Conservation (phyloP, 345 rosid genomes). For the Jatropha curcas region DNA sequence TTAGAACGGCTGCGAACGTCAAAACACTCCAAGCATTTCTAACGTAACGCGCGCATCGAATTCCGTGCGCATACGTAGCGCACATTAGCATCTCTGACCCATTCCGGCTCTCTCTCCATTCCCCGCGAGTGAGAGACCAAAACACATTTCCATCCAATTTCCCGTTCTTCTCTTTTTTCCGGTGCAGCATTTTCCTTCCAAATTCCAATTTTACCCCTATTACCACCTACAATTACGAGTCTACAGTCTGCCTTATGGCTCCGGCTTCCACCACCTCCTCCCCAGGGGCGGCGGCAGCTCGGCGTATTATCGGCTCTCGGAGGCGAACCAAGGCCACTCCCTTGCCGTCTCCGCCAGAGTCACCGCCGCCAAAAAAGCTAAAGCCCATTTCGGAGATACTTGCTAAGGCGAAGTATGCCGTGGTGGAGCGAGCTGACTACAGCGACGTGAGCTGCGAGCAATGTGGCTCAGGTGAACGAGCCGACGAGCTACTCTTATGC, state of each 20-base stretch:
- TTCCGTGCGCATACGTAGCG: slow-evolving; percentile 45
- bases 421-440: slow-evolving; percentile 48
- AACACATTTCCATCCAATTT: neutral
- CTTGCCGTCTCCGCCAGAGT: slow-evolving; percentile 38
- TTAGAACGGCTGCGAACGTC: slow-evolving; percentile 1
- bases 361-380: slow-evolving; percentile 54
- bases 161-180: neutral
- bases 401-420: slow-evolving; percentile 46
- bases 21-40: neutral
- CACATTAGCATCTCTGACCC: slow-evolving; percentile 21
- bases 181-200: neutral
- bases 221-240: neutral
- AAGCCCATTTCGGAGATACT: slow-evolving; percentile 56
- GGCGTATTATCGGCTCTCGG: slow-evolving; percentile 38
- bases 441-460: slow-evolving; percentile 57
- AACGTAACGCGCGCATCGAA: slow-evolving; percentile 38
- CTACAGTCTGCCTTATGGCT: slow-evolving; percentile 22
- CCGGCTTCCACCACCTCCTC: slow-evolving; percentile 37
- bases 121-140: slow-evolving; percentile 17
- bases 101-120: neutral
- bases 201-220: slow-evolving; percentile 6
- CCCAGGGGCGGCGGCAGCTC: slow-evolving; percentile 31
- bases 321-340: slow-evolving; percentile 51
- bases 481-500: slow-evolving; percentile 76
- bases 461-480: slow-evolving; percentile 65